phyloP scores from a whole-genome alignment of 2,329 filamentous ascomycete species.

The Pleurostoma richardsiae region DNA sequence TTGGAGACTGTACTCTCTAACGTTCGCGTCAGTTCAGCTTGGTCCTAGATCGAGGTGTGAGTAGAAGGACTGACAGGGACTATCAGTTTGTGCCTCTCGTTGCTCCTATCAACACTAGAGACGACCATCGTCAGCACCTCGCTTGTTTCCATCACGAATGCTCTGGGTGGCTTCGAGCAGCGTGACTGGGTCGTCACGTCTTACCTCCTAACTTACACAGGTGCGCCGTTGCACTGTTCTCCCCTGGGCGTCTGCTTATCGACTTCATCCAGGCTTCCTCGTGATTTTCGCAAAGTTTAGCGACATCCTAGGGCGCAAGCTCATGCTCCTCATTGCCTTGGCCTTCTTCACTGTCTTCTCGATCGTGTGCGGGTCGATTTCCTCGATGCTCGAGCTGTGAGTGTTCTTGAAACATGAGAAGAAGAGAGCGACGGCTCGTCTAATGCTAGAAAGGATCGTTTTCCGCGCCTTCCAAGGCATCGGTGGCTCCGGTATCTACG shows the following conservation, averaged over 20 bases:
- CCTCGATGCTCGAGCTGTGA: constrained; percentile 24
- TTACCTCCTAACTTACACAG: constrained; percentile 44
- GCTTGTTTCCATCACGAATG: constrained; percentile 36
- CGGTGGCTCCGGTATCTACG: constrained; percentile 41
- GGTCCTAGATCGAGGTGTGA: too few species aligned
- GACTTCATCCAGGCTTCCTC: constrained; percentile 24
- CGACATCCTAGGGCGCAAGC: constrained; percentile 37
- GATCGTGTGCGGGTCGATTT: constrained; percentile 26
- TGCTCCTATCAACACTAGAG: constrained; percentile 41
- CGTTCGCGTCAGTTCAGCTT: neutral
- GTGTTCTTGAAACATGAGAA: constrained; percentile 1
- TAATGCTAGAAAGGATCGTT: constrained; percentile 19
- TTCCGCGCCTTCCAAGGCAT: constrained; percentile 36
- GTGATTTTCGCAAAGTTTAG: constrained; percentile 37
- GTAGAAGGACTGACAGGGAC: neutral
- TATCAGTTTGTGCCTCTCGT: constrained; percentile 10
- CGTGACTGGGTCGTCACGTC: constrained; percentile 41
- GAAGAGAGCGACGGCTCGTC: too few species aligned
- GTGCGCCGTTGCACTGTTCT: constrained; percentile 14
- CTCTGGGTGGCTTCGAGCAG: constrained; percentile 27
- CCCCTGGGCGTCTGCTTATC: neutral
- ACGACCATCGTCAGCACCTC: constrained; percentile 47
- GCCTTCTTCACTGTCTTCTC: constrained; percentile 32
- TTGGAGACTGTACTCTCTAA: neutral
- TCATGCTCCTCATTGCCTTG: constrained; percentile 25